Evolutionary conservation across 1,139 yeast genomes (phyloP).

Genomic region (Saccharomyces hybrid): DNA sequence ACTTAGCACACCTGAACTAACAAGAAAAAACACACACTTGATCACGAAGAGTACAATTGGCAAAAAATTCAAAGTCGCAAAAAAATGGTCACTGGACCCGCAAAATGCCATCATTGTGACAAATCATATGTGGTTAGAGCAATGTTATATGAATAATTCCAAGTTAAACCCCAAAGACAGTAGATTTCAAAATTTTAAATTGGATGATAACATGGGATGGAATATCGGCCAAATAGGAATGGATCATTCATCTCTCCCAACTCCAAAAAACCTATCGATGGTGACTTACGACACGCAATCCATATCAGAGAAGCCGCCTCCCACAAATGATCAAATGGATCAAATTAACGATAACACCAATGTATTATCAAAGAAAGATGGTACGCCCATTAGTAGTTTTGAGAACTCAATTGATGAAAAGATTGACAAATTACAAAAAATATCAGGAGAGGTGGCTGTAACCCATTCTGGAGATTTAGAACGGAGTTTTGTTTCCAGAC

Average conservation of each 20-base stretch:
- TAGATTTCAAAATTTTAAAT: constrained; percentile 6
- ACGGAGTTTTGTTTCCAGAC: not conserved
- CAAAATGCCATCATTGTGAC: constrained; percentile 35
- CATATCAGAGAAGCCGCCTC: not conserved
- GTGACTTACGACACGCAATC: not conserved
- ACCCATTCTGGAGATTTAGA: not conserved
- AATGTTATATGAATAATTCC: constrained; percentile 31
- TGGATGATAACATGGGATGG: constrained; percentile 3
- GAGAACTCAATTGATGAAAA: not conserved
- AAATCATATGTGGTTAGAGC: constrained; percentile 89
- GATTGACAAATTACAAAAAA: not conserved
- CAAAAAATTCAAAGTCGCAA: constrained; percentile 66
- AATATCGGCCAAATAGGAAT: constrained; percentile 6
- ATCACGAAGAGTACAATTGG: constrained; percentile 66
- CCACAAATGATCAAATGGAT: not conserved
- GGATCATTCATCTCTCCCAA: not conserved
- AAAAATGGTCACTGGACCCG: constrained; percentile 46
- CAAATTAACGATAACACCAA: not conserved
- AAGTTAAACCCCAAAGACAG: constrained; percentile 10
- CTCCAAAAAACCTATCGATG: not conserved
- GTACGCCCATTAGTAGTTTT: not conserved
- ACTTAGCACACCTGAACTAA: constrained; percentile 59
- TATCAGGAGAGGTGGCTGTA: not conserved
- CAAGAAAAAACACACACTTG: constrained; percentile 60
- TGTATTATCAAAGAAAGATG: not conserved